Base-by-base conservation (phyloP, 306 rosid genomes). In the Ceratonia siliqua region DNA sequence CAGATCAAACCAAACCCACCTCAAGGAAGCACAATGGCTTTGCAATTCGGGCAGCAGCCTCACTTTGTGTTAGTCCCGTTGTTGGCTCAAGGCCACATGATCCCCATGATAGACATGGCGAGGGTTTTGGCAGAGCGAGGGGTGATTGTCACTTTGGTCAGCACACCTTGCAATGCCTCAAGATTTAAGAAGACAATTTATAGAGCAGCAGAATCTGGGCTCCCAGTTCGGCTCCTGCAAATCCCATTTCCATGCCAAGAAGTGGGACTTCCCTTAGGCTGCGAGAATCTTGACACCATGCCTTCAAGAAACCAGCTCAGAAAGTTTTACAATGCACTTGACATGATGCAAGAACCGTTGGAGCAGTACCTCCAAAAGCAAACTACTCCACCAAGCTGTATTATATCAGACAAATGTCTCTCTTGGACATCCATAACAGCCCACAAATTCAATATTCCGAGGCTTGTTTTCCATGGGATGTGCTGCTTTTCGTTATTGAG, bases 1-100 rank as follows among this genome's bases (percentile, higher is more conserved):
- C 32, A 28, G 32, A 4, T n/a, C 32, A 28, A 28, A 28, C 32
- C 32, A 2, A 28, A 28, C 4, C 4, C 32, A 4, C 4, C 4
- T 2, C 32, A 28, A 2, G 4, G 4, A 4, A 2, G 13, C 7
- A 6, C 43, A 45, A 82, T 84, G 89, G 83, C 75, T 70, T 79
- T 64, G 21, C 22, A 56, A 69, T 27, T n/a, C 2, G 68, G 25
- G 36, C 78, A 48, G 17, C 32, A 83, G 15, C 82, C 83, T 70
- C 98, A 93, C 87, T 93, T 90, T 75, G 90, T 93, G 10, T 45
- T 93, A 6, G 73, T 93, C 15, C 98, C 98, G 3, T 45, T 93
- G 2, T 76, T 93, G 83, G 98, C 98, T 12, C 96, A 93, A 80
- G 98, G 98, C 76, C 98, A 93, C 73, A 90, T 93, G 96, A 89